Conservation (phyloP, 257 asterid genomes). For the Przewalskia tangutica region DNA sequence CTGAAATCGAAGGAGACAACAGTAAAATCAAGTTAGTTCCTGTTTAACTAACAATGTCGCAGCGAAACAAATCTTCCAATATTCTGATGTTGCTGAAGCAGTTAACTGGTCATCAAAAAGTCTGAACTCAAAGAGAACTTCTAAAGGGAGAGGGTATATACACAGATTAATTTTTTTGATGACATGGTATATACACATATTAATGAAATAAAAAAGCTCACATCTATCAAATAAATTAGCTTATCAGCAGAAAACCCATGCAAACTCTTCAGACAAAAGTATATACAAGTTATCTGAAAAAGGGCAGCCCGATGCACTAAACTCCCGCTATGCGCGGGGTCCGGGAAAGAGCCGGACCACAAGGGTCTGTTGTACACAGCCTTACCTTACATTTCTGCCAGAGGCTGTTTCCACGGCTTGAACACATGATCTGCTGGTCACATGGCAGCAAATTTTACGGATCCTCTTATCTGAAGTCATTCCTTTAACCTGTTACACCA, state of each 20-base stretch:
- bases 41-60: background rate
- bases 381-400: too few species aligned
- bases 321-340: too few species aligned
- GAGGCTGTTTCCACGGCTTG: too few species aligned
- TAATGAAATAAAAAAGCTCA: background rate
- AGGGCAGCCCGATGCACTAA: too few species aligned
- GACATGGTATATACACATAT: background rate
- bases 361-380: too few species aligned
- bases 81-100: background rate
- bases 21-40: background rate
- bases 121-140: background rate
- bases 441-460: too few species aligned
- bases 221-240: background rate
- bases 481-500: background rate
- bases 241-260: background rate
- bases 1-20: constrained; percentile 35
- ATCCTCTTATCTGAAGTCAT: background rate
- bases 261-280: background rate
- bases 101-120: background rate
- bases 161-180: background rate
- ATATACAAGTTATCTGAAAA: background rate
- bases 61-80: background rate
- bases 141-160: background rate
- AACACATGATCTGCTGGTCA: too few species aligned
- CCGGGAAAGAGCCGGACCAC: too few species aligned